Conservation (phyloP, 164 flowering plant genomes). For the Vitis riparia region DNA sequence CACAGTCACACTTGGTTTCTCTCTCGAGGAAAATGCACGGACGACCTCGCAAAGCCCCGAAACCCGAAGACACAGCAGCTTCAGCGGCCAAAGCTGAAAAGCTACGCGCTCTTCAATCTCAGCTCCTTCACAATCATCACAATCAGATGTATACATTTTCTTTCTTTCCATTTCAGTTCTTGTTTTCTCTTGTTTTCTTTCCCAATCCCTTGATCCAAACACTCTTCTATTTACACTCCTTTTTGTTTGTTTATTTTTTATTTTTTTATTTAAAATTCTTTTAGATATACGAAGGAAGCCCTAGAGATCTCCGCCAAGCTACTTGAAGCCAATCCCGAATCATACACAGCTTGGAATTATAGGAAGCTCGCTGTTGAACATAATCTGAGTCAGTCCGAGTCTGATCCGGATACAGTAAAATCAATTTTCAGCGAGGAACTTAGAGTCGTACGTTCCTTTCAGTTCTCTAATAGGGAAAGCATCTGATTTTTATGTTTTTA, state of each 20-base stretch:
- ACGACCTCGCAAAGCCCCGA: constrained; percentile 63
- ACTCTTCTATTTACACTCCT: neutral
- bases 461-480: no score
- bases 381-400: constrained; percentile 28
- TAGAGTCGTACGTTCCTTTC: constrained; percentile 48
- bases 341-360: constrained; percentile 88
- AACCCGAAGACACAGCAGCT: constrained; percentile 56
- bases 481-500: neutral
- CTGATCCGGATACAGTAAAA: constrained; percentile 46
- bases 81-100: constrained; percentile 59
- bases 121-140: constrained; percentile 71
- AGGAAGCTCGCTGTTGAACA: constrained; percentile 73
- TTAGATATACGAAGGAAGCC: constrained; percentile 77
- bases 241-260: neutral
- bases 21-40: constrained; percentile 68
- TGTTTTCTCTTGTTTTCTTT: constrained; percentile 1
- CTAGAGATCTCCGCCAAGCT: constrained; percentile 66
- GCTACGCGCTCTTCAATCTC: constrained; percentile 67
- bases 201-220: constrained; percentile 1
- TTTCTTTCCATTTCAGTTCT: neutral
- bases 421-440: constrained; percentile 70
- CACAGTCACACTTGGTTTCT: no score
- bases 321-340: constrained; percentile 72
- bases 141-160: constrained; percentile 40
- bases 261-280: neutral